Conservation (phyloP, 2,329 filamentous ascomycete genomes). For the Trichoderma sp. region DNA sequence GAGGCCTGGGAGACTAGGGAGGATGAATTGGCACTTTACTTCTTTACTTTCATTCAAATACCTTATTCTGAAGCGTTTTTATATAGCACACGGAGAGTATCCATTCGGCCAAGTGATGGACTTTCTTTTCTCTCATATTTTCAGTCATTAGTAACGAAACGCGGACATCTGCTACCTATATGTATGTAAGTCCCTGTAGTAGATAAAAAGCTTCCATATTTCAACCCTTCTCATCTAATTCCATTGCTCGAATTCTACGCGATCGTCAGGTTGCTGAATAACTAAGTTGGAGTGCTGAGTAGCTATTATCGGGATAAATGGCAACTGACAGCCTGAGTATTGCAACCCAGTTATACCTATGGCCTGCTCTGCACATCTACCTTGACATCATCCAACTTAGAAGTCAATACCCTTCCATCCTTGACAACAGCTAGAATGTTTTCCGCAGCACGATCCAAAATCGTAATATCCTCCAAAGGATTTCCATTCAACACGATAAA, state of each 20-base stretch:
- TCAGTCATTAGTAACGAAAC: neutral
- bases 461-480: neutral
- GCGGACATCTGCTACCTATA: neutral
- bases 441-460: slow-evolving; percentile 39
- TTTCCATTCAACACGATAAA: slow-evolving; percentile 34
- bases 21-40: no score
- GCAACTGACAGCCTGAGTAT: rapidly evolving
- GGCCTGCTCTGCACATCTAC: neutral
- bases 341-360: neutral
- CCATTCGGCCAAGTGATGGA: neutral
- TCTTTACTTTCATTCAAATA: no score
- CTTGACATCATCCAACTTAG: neutral
- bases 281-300: no score
- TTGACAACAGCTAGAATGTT: slow-evolving; percentile 54
- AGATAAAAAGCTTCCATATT: no score
- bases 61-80: no score
- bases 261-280: no score
- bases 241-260: no score
- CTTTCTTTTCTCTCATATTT: neutral
- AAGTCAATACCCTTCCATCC: slow-evolving; percentile 41
- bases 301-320: no score
- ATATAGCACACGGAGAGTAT: no score
- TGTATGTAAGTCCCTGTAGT: no score
- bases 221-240: no score
- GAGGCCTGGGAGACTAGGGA: no score